Evolutionary conservation across 371 early-diverging fungal species (phyloP), one percentile per base, ranked within the genome.

Genomic region (Lichtheimia corymbifera): DNA sequence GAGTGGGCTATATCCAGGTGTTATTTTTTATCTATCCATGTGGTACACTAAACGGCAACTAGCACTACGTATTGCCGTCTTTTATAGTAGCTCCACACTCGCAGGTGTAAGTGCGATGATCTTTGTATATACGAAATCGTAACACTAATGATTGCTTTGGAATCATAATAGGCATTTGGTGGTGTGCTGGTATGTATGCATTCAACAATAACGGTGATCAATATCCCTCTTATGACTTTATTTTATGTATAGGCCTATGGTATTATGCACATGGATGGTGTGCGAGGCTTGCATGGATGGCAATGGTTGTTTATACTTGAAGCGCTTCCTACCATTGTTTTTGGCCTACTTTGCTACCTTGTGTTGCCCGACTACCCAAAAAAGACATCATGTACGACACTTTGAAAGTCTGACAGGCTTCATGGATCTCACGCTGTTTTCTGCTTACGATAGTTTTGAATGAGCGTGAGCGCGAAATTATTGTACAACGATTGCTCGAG

Each of bases 301-400:
- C 85, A 85, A 56, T 84, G 84, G 86, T 82, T 92, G 49, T 92
- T 91, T 64, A 82, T 91, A 28, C 76, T 92, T 43, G 90, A 91
- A 64, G 92, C 92, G 5, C 59, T 91, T 47, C 85, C 87, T 1
- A 85, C 93, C 0, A 70, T 88, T 3, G 44, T 88, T 0, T 71
- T 90, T 45, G 82, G 89, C 5, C 42, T 87, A 28, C 59, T 76
- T 5, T 69, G 85, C 25, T 90, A 72, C 55, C 79, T 84, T 49
- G 69, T 82, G 52, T 70, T 93, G 44, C 89, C 92, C 6, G 86
- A 91, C 57, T 86, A 86, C 60, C 94, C 93, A 5, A 81, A 82
- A n/a, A 84, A 81, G 40, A 82, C 89, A 42, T 79, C 72, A 66
- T 86, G 78, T 72, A 73, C 62, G 65, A 15, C 20, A 27, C 17